These are phyloP conservation scores for Phalaenopsis equestris DNA, from an alignment of 106 monocot genomes.

Conservation along the genomic window DNA sequence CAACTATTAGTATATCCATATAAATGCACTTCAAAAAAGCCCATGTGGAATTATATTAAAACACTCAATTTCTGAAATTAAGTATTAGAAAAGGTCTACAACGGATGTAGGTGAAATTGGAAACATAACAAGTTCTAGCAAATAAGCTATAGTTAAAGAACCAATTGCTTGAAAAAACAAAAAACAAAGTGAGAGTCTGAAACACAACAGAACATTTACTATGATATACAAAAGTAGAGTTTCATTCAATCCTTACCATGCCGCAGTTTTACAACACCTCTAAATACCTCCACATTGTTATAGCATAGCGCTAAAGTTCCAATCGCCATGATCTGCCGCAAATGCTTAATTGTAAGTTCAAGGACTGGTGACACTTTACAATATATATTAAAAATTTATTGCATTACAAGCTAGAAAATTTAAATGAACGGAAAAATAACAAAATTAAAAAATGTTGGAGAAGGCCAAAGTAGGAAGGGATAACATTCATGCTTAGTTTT, in stretches of 20 bases:
- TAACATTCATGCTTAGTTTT: not conserved
- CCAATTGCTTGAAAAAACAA: not conserved
- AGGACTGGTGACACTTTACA: not conserved
- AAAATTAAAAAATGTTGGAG: not conserved
- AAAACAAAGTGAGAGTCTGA: not conserved
- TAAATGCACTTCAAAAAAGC: too few species aligned
- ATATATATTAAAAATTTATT: not conserved
- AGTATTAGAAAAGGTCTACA: too few species aligned
- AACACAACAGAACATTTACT: not conserved
- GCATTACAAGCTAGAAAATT: not conserved
- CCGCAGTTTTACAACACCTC: slow-evolving; percentile 94
- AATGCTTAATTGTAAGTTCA: slow-evolving; percentile 1
- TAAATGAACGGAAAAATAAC: not conserved
- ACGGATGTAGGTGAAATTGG: not conserved
- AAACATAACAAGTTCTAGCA: not conserved
- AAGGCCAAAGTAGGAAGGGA: not conserved
- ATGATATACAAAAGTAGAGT: not conserved
- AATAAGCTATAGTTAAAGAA: not conserved
- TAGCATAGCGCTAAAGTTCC: slow-evolving; percentile 93
- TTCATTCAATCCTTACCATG: slow-evolving; percentile 48
- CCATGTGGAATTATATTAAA: too few species aligned
- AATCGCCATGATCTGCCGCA: slow-evolving; percentile 87
- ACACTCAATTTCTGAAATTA: too few species aligned
- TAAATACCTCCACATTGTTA: slow-evolving; percentile 78
- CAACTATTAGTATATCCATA: too few species aligned